A percentile compares a stretch with the other conserved stretches of the same genome.
Evolutionary conservation across 225 moss, liverwort and hornwort species (phyloP).

Genomic region (Asterella californica): DNA sequence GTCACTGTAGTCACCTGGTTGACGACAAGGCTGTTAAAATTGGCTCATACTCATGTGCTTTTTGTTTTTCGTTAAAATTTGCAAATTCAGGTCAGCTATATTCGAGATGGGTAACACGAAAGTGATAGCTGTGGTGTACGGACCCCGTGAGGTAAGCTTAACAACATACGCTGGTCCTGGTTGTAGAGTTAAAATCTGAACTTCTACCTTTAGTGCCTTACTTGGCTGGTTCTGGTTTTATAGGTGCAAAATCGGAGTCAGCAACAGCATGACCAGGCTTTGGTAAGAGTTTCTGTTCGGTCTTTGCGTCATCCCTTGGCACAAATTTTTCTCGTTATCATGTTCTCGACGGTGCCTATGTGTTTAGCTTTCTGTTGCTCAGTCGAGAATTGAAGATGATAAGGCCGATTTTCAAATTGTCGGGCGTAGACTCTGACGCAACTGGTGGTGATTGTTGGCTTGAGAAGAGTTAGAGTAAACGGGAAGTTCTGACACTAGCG

Average conservation of each 20-base stretch:
- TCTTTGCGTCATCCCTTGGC: neutral
- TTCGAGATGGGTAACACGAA: slow-evolving; percentile 99
- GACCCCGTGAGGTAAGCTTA: slow-evolving; percentile 72
- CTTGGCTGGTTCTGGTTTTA: neutral
- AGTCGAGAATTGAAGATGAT: no score
- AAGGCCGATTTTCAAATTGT: no score
- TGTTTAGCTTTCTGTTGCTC: neutral
- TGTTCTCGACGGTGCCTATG: neutral
- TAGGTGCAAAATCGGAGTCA: slow-evolving; percentile 68
- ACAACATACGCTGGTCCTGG: neutral
- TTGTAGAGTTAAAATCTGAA: neutral
- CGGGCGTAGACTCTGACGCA: no score
- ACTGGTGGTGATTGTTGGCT: no score
- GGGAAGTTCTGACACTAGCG: no score
- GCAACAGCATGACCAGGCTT: slow-evolving; percentile 82
- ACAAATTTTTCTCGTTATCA: neutral
- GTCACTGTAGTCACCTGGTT: neutral
- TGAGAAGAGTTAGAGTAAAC: no score
- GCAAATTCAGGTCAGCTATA: slow-evolving; percentile 59
- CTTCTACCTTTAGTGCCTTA: neutral
- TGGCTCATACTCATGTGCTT: neutral
- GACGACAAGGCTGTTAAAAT: neutral
- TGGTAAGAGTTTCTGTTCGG: slow-evolving; percentile 39
- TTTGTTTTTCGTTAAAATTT: neutral
- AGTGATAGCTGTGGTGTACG: slow-evolving; percentile 93